Evolutionary conservation across 345 rosid genomes (phyloP), one percentile per base, ranked within the genome.

Genomic region (Anacardium occidentale): DNA sequence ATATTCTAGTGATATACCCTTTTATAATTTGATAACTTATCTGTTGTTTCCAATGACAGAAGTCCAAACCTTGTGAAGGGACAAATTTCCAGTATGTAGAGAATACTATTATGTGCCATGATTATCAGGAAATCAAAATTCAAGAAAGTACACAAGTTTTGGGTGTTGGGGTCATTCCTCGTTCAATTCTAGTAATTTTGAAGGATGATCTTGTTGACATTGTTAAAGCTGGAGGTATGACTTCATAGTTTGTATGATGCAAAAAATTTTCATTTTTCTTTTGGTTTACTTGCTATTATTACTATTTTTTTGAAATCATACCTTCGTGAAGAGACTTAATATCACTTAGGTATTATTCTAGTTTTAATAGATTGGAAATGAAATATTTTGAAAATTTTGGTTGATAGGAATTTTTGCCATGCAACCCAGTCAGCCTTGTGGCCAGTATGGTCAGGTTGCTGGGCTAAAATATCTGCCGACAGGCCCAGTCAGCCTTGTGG

Each of bases 121-220:
- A 94, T 76, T 94, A 90, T 77, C 98, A 92, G 78, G 98, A 94
- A 88, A 87, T 92, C 72, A 94, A 94, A 84, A 84, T 94, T 75
- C 98, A 94, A 87, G 98, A 94, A 80, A 90, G 90, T 64, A 89
- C 97, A 11, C 98, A 94, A 75, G 83, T 90, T 44, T 75, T 94
- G 80, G 97, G 90, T 62, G 98, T 94, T 77, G 98, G 98, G 64
- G 95, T 91, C 70, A 90, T 94, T 78, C 99, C 99, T 71, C 91
- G 97, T 66, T 92, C 95, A 72, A 89, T 92, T 76, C 81, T 83
- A 47, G 89, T 92, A 66, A 81, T 92, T 69, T 75, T 94, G 75
- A 87, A 66, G 83, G 97, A 92, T 82, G 97, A 94, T 85, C 98
- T 94, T 82, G 99, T 90, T 79, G 99, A 94, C 85, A 82, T 81